These are phyloP conservation scores for Aspergillus wentii DNA, from an alignment of 495 filamentous ascomycete species.

Conservation along the genomic window DNA sequence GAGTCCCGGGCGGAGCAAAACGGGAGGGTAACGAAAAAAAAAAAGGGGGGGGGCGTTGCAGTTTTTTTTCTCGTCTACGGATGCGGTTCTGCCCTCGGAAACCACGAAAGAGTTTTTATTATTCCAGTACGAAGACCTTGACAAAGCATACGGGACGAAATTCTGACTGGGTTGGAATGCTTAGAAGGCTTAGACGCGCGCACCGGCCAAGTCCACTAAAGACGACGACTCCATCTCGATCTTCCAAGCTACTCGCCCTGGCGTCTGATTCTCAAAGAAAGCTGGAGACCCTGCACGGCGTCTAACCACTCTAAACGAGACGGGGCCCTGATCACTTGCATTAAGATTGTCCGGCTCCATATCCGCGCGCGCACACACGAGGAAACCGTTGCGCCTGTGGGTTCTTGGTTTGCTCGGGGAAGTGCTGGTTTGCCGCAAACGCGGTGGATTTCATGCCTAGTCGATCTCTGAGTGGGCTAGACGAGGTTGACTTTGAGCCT, in stretches of 20 bases:
- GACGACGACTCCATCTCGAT: too few relatives aligned
- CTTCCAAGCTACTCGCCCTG: too few relatives aligned
- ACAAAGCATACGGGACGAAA: conserved; percentile 4
- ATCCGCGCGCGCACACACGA: conserved; percentile 18
- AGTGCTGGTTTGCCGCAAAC: conserved; percentile 22
- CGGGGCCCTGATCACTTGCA: conserved; percentile 38
- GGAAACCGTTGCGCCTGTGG: conserved; percentile 19
- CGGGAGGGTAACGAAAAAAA: too few relatives aligned
- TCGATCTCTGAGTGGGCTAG: conserved; percentile 16
- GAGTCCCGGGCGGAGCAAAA: too few relatives aligned
- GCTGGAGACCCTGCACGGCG: conserved; percentile 35
- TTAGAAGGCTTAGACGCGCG: conserved; percentile 33
- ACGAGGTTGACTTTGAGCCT: conserved; percentile 19
- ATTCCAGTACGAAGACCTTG: background rate
- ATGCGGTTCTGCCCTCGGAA: too few relatives aligned
- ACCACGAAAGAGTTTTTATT: conserved; percentile 2
- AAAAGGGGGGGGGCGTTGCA: too few relatives aligned
- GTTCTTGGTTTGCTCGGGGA: conserved; percentile 17
- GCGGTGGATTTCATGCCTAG: conserved; percentile 21
- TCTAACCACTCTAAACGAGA: conserved; percentile 18
- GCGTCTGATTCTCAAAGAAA: conserved; percentile 21
- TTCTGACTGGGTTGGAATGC: conserved; percentile 6
- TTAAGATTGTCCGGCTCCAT: conserved; percentile 35
- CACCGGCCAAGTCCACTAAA: conserved; percentile 10
- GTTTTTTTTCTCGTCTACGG: too few relatives aligned